Evolutionary conservation across 805 yeast genomes (phyloP).

Genomic region (Starmerella floricola): DNA sequence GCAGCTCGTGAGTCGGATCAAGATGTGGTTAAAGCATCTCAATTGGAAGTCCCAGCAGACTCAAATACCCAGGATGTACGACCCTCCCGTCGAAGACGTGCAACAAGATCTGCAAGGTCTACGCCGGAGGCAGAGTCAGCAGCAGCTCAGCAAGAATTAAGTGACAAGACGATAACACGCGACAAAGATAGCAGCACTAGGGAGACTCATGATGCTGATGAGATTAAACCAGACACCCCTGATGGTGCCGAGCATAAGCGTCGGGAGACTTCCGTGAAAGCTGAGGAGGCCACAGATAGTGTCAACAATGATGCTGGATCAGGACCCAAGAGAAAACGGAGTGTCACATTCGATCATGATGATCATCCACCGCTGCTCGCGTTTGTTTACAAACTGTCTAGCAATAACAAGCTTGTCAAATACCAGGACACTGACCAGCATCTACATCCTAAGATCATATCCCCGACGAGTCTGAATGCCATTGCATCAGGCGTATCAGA

Average conservation of each 20-base stretch:
- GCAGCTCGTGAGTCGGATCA: too few relatives aligned
- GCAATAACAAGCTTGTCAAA: neutral
- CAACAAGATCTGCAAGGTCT: slow-evolving; percentile 5
- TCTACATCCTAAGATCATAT: neutral
- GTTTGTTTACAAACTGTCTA: neutral
- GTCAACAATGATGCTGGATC: neutral
- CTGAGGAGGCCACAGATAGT: neutral
- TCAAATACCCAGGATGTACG: neutral
- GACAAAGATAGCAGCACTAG: neutral
- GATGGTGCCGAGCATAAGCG: too few relatives aligned
- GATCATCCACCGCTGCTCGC: neutral
- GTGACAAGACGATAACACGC: too few relatives aligned
- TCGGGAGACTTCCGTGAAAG: too few relatives aligned
- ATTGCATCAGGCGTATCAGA: neutral
- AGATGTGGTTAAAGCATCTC: too few relatives aligned
- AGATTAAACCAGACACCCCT: too few relatives aligned
- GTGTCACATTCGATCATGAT: neutral
- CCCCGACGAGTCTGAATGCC: slow-evolving; percentile 1
- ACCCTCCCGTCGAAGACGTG: slow-evolving; percentile 2
- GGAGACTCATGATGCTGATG: neutral
- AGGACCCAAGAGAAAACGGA: neutral
- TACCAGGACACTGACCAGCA: neutral
- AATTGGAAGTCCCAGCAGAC: too few relatives aligned
- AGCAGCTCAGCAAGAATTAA: too few relatives aligned
- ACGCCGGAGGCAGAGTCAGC: slow-evolving; percentile 8